Conservation (phyloP, 805 yeast species). For the Hyphopichia homilentoma region DNA sequence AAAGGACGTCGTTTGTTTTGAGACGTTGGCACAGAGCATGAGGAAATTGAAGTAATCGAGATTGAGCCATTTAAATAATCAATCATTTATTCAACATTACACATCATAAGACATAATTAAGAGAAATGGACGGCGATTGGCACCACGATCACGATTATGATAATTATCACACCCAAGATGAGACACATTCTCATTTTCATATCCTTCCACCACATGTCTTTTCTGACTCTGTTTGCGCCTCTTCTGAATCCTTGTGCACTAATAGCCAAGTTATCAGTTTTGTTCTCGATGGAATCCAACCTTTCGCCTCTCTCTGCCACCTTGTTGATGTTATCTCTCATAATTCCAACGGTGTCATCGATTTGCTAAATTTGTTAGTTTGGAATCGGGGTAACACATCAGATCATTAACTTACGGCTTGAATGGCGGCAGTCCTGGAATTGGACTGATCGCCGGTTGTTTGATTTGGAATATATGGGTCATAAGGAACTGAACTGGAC, state of each 20-base stretch:
- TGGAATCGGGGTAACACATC: no score
- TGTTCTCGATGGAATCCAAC: slow-evolving; percentile 85
- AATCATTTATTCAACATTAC: slow-evolving; percentile 2
- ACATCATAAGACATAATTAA: slow-evolving; percentile 6
- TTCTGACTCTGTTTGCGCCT: slow-evolving; percentile 95
- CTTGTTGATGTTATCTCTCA: slow-evolving; percentile 95
- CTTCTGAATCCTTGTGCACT: slow-evolving; percentile 93
- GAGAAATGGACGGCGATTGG: slow-evolving; percentile 90
- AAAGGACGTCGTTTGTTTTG: no score
- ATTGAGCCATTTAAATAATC: no score
- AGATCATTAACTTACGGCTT: slow-evolving; percentile 76
- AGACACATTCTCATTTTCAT: slow-evolving; percentile 93
- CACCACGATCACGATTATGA: slow-evolving; percentile 82
- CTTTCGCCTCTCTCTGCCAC: slow-evolving; percentile 95
- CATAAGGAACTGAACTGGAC: slow-evolving; percentile 82
- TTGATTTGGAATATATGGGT: slow-evolving; percentile 75
- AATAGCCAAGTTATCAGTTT: slow-evolving; percentile 88
- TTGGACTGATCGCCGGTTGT: slow-evolving; percentile 48
- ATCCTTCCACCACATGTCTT: slow-evolving; percentile 99
- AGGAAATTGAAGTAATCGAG: no score
- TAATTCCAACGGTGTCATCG: slow-evolving; percentile 93
- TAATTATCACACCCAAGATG: slow-evolving; percentile 71
- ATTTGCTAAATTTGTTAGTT: slow-evolving; percentile 56
- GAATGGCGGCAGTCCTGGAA: slow-evolving; percentile 74
- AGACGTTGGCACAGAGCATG: no score